Evolutionary conservation across 768 basidiomycete species (phyloP).

Genomic region (Podaxis sp.): DNA sequence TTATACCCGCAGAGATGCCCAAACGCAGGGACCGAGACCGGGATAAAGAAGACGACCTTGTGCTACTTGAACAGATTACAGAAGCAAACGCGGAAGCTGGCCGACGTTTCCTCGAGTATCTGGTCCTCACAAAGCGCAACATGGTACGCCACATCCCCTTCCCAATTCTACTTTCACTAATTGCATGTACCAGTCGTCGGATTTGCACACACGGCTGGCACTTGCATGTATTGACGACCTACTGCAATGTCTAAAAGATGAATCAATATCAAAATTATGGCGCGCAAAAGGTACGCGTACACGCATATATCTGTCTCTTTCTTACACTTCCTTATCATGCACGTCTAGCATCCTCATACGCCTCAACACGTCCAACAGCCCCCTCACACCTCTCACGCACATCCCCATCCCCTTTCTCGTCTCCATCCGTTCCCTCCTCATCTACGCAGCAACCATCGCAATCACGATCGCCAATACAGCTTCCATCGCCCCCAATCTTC

Average conservation of each 20-base stretch:
- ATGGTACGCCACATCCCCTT: slow-evolving; percentile 35
- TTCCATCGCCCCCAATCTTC: slow-evolving; percentile 2
- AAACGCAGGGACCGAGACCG: slow-evolving; percentile 50
- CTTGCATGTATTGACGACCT: slow-evolving; percentile 54
- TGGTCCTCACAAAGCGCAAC: slow-evolving; percentile 69
- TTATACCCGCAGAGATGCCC: slow-evolving; percentile 51
- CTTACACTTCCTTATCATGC: not conserved
- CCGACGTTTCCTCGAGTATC: slow-evolving; percentile 73
- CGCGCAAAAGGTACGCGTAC: slow-evolving; percentile 57
- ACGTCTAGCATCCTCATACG: slow-evolving; percentile 49
- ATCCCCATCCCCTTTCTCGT: not conserved
- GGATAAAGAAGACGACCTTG: slow-evolving; percentile 57
- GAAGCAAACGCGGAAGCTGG: slow-evolving; percentile 60
- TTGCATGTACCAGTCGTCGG: slow-evolving; percentile 42
- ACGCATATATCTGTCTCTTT: not conserved
- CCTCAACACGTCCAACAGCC: slow-evolving; percentile 28
- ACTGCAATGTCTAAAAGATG: slow-evolving; percentile 47
- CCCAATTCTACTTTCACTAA: not conserved
- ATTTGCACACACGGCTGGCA: slow-evolving; percentile 69
- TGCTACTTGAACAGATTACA: slow-evolving; percentile 53
- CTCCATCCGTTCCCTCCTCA: slow-evolving; percentile 8
- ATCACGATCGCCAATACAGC: slow-evolving; percentile 48
- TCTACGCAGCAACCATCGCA: slow-evolving; percentile 19
- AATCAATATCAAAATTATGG: slow-evolving; percentile 62
- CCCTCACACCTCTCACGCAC: slow-evolving; percentile 6